Base-by-base conservation (phyloP, 208 protist genomes). In the Herpetomonas samuelpessoai region DNA sequence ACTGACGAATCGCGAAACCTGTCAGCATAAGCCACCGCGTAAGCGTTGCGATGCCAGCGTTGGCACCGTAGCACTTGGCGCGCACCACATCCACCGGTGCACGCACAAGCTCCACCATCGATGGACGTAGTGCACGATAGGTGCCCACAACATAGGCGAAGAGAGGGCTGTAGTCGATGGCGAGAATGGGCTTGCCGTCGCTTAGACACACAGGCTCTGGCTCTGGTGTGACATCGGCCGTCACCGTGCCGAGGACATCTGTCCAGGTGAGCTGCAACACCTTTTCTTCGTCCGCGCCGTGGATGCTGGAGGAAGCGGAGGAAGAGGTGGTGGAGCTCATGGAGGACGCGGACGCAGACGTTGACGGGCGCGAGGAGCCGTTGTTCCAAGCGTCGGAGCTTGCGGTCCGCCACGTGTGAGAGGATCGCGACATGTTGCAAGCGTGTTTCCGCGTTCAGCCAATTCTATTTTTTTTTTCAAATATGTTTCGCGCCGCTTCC, bases 21-120 rank as follows among this genome's bases (percentile, higher is more conserved):
- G 87, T 65, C 38, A 91, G 61, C n/a, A 91, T 65, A 56, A 94
- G 64, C 83, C 83, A 91, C 19, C 68, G 74, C 18, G 83, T 63
- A 18, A 76, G 65, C 7, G 69, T 70, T 2, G 71, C 44, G 44
- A 22, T 24, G 44, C 44, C 19, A 6, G 44, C 44, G n/a, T n/a
- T n/a, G 12, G 44, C 44, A 6, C 16, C 19, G 44, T 10, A 10
- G 16, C 16, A 10, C 44, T 6, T 4, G 4, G 44, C 44, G 10
- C 44, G 4, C 16, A 48, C 16, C 16, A 6, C 4, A 19, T 9
- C 44, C 10, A 24, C 16, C 4, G 44, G 44, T 24, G 44, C 9
- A 4, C 44, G 44, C 44, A 48, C 44, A 3, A 48, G 18, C 10
- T 6, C 44, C 19, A 48, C 18, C 44, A 19, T 19, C 16, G 44